Percentiles rank a stretch among this genome's conserved stretches.
Evolutionary conservation across 192 early-diverging fungal species (phyloP).

Genomic region (Umbelopsis ramanniana): DNA sequence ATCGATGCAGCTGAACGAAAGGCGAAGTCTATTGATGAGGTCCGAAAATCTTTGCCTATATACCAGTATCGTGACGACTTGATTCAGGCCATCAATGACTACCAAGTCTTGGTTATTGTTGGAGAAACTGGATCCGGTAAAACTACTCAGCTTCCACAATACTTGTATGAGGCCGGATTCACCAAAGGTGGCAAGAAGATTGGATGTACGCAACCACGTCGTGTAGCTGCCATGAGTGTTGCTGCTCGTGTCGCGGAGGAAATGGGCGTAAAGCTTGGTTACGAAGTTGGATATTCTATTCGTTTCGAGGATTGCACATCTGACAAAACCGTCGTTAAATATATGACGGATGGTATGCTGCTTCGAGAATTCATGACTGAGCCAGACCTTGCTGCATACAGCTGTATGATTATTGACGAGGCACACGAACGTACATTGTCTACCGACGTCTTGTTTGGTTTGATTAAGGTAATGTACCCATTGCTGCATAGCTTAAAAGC

Average conservation of each 20-base stretch:
- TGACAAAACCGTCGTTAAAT: slow-evolving; percentile 94
- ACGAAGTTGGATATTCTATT: slow-evolving; percentile 96
- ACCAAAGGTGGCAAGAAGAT: slow-evolving; percentile 85
- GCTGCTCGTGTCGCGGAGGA: slow-evolving; percentile 97
- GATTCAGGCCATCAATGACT: slow-evolving; percentile 80
- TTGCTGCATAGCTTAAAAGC: neutral
- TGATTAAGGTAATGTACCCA: slow-evolving; percentile 69
- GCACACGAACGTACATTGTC: slow-evolving; percentile 97
- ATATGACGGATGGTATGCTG: slow-evolving; percentile 99
- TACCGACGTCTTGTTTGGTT: slow-evolving; percentile 95
- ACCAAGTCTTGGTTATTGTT: slow-evolving; percentile 91
- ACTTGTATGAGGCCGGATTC: slow-evolving; percentile 94
- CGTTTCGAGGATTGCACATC: slow-evolving; percentile 98
- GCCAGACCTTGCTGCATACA: slow-evolving; percentile 89
- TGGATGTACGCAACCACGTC: slow-evolving; percentile 97
- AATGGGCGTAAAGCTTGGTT: slow-evolving; percentile 90
- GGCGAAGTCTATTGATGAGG: slow-evolving; percentile 67
- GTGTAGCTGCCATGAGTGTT: slow-evolving; percentile 98
- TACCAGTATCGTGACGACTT: slow-evolving; percentile 85
- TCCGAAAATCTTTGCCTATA: slow-evolving; percentile 90
- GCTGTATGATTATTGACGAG: slow-evolving; percentile 97
- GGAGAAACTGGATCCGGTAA: slow-evolving; percentile 99
- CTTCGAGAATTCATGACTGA: slow-evolving; percentile 97
- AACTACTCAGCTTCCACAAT: slow-evolving; percentile 98
- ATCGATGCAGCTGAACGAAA: slow-evolving; percentile 74